Conservation (phyloP, 192 early-diverging fungal species). For the Podila horticola region DNA sequence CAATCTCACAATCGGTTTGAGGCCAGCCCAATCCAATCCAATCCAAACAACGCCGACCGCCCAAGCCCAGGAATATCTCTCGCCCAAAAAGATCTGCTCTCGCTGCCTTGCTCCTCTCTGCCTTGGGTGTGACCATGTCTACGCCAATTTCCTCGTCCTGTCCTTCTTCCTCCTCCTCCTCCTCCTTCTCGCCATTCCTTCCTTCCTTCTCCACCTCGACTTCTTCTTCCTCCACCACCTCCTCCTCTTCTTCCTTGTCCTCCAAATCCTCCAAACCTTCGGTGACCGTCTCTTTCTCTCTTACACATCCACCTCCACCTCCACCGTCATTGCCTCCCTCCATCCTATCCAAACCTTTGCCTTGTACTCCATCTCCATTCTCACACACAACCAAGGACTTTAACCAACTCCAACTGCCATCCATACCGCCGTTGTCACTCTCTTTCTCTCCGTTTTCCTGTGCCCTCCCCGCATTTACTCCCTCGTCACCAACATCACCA, state of each 20-base stretch:
- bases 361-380: neutral
- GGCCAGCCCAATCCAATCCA: too few species aligned
- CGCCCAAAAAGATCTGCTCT: too few species aligned
- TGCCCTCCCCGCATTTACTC: slow-evolving; percentile 26
- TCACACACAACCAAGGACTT: neutral
- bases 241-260: slow-evolving; percentile 6
- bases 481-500: slow-evolving; percentile 4
- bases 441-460: slow-evolving; percentile 30
- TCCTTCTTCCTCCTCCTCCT: neutral
- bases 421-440: slow-evolving; percentile 26
- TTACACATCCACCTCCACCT: neutral
- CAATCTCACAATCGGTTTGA: too few species aligned
- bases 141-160: slow-evolving; percentile 2
- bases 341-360: slow-evolving; percentile 4
- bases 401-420: slow-evolving; percentile 24
- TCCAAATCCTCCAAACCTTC: too few species aligned
- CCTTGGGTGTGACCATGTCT: neutral
- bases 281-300: neutral
- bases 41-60: too few species aligned
- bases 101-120: neutral
- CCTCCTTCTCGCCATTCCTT: slow-evolving; percentile 4
- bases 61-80: too few species aligned
- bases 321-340: neutral
- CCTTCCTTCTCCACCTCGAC: slow-evolving; percentile 7
- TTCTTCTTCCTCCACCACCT: slow-evolving; percentile 7